A percentile compares a stretch with the other conserved stretches of the same genome.
Evolutionary conservation across 2,329 filamentous ascomycete genomes (phyloP).

Genomic region (Fusarium falciforme): DNA sequence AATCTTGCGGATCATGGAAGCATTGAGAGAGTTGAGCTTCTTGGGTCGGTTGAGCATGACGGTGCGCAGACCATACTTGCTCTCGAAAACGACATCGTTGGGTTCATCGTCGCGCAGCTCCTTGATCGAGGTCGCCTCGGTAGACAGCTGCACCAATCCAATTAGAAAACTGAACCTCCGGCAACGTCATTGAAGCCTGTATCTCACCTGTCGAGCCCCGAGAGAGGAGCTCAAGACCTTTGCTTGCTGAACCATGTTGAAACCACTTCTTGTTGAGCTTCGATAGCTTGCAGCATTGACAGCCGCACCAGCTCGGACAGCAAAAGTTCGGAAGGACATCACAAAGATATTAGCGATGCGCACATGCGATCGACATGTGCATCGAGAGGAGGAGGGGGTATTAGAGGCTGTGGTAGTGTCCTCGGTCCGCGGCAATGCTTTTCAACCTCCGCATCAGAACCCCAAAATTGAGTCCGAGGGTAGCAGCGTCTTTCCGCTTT

Average conservation of each 20-base stretch:
- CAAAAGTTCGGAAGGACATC: slow-evolving; percentile 69
- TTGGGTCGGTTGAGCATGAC: slow-evolving; percentile 93
- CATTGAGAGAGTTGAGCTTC: slow-evolving; percentile 93
- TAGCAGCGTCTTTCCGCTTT: slow-evolving; percentile 36
- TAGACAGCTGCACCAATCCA: slow-evolving; percentile 48
- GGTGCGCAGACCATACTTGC: slow-evolving; percentile 87
- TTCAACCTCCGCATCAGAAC: slow-evolving; percentile 45
- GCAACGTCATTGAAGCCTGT: background rate
- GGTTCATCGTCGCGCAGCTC: slow-evolving; percentile 77
- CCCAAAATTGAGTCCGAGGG: slow-evolving; percentile 42
- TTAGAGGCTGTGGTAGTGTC: slow-evolving; percentile 32
- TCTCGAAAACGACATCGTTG: slow-evolving; percentile 93
- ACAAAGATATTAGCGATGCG: slow-evolving; percentile 54
- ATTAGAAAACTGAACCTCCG: slow-evolving; percentile 6
- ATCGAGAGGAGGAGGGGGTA: slow-evolving; percentile 46
- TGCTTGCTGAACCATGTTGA: slow-evolving; percentile 82
- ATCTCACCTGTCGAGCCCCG: slow-evolving; percentile 48
- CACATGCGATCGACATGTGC: slow-evolving; percentile 47
- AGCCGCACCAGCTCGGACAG: slow-evolving; percentile 64
- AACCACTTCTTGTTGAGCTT: slow-evolving; percentile 55
- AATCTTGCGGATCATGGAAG: slow-evolving; percentile 96
- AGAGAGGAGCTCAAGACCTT: slow-evolving; percentile 74
- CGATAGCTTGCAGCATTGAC: slow-evolving; percentile 57
- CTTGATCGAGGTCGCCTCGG: slow-evolving; percentile 55
- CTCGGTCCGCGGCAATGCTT: slow-evolving; percentile 47